Conservation (phyloP, 768 basidiomycete species). For the Calocera cornea region DNA sequence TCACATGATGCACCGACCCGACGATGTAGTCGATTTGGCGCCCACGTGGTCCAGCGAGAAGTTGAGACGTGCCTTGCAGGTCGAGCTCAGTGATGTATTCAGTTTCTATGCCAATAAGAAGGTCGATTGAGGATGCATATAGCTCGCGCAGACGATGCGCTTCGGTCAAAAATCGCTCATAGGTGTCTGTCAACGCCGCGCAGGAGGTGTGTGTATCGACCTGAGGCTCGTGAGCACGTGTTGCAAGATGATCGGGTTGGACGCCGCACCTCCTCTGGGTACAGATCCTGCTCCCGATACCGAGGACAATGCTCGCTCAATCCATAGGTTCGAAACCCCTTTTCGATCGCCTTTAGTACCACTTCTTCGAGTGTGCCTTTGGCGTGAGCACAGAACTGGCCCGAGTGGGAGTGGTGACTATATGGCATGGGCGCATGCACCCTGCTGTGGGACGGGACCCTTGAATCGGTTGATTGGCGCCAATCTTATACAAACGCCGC, state of each 20-base stretch:
- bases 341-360: conserved; percentile 61
- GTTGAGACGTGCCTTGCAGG: conserved; percentile 39
- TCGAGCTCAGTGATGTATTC: conserved; percentile 68
- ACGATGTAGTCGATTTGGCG: conserved; percentile 72
- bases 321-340: conserved; percentile 71
- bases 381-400: conserved; percentile 88
- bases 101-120: conserved; percentile 86
- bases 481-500: background rate
- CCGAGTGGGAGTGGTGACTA: conserved; percentile 76
- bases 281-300: conserved; percentile 66
- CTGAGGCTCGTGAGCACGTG: background rate
- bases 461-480: background rate
- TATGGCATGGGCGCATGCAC: background rate
- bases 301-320: conserved; percentile 89
- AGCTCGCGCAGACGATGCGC: conserved; percentile 57
- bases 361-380: conserved; percentile 67
- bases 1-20: conserved; percentile 87
- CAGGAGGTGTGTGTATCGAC: conserved; percentile 43
- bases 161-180: conserved; percentile 58
- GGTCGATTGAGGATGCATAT: conserved; percentile 51
- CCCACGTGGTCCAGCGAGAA: conserved; percentile 35
- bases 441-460: background rate
- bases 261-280: conserved; percentile 83
- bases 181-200: conserved; percentile 44
- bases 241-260: background rate